A percentile compares a stretch with the other conserved stretches of the same genome.
phyloP scores from a whole-genome alignment of 805 yeast species.

The Candida tibetensis region DNA sequence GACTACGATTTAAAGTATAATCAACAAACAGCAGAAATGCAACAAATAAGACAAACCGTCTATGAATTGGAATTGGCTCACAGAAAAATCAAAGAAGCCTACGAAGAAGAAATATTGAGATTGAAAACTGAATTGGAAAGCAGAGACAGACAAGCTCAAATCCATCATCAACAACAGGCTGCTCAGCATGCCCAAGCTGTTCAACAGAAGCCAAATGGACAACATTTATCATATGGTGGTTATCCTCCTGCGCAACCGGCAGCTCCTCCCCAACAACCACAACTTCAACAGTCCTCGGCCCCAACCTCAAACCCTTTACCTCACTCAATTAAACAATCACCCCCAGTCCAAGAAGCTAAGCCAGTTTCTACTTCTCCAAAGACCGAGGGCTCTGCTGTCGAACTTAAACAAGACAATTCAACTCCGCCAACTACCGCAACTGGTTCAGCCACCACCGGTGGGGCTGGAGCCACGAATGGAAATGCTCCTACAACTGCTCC shows the following conservation, averaged over 20 bases:
- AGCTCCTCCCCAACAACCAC: constrained; percentile 12
- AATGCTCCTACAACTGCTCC: constrained; percentile 10
- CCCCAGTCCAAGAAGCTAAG: constrained; percentile 15
- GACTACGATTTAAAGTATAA: constrained; percentile 86
- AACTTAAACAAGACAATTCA: not conserved
- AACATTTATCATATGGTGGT: constrained; percentile 14
- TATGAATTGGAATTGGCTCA: constrained; percentile 93
- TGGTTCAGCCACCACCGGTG: constrained; percentile 12
- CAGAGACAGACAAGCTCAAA: constrained; percentile 59
- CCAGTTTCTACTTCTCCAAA: constrained; percentile 11
- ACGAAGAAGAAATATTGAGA: constrained; percentile 87
- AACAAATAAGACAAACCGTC: constrained; percentile 89
- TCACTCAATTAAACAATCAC: constrained; percentile 14
- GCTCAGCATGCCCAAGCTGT: constrained; percentile 39
- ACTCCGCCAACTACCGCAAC: constrained; percentile 7
- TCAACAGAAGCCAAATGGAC: constrained; percentile 16
- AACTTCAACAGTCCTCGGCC: constrained; percentile 3
- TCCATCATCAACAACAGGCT: constrained; percentile 37
- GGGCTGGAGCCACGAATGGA: constrained; percentile 11
- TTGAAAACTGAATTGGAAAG: constrained; percentile 83
- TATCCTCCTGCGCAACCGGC: constrained; percentile 13
- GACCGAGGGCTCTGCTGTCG: constrained; percentile 10
- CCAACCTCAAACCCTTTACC: constrained; percentile 13
- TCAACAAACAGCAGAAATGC: constrained; percentile 91
- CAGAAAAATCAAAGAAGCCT: constrained; percentile 90